Base-by-base conservation (phyloP, 768 basidiomycete genomes). In the Cystobasidiopsis lactophilus region DNA sequence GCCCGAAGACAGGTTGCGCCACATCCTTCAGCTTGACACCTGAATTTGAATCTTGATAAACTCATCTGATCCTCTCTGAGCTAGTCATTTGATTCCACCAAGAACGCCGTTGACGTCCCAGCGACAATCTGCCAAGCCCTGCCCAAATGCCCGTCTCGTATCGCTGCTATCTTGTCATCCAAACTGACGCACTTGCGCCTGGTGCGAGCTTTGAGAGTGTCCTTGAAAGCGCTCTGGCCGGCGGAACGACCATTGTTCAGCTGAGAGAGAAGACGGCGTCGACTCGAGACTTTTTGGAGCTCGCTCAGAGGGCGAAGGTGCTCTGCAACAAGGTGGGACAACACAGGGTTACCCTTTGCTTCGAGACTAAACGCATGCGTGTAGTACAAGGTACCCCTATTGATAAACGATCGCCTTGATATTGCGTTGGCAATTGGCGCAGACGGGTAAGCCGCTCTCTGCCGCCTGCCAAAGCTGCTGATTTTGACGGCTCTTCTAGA, bases 181-280 rank as follows among this genome's bases (percentile, higher is more conserved):
- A 48, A 24, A 27, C 26, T 7, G 46, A 48, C 16, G 46, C 46
- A 30, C 24, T 48, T 7, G 9, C 5, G 7, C 7, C 46, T 16
- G 46, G 24, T 7, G 13, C 10, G 9, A 48, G 46, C 46, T 48
- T 48, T 24, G 46, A 48, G 21, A 19, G 21, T 7, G 26, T 14
- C 19, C 24, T 48, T 7, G 30, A 24, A 31, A 16, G 24, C 7
- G 46, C 46, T 13, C n/a, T 48, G 24, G 9, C 5, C 62, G 88
- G 88, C 10, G 88, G 86, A 2, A 85, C 91, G 1, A 86, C 85
- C 1, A 62, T 89, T 44, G 84, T 93, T 3, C 89, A 93, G 66
- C 71, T 91, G 18, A 74, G 86, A 2, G 89, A 95, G 66, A 95
- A 95, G 66, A 66, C 75, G 11, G 67, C 73, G 0, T 85, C 88